Evolutionary conservation across 805 yeast species (phyloP).

Genomic region (Priceomyces carsonii): DNA sequence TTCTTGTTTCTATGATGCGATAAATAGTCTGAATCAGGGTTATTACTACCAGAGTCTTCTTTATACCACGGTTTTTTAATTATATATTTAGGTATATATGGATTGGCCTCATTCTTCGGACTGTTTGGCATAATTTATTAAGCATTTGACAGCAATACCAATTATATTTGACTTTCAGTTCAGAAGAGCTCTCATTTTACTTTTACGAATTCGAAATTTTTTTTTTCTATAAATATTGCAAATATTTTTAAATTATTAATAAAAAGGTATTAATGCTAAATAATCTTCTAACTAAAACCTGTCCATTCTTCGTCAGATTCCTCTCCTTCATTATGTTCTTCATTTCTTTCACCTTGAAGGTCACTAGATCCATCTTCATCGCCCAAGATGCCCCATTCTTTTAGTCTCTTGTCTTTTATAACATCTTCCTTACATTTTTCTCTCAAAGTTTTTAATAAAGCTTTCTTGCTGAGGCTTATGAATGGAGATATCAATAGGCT

Average conservation of each 20-base stretch:
- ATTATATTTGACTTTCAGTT: too few relatives aligned
- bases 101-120: conserved; percentile 17
- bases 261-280: conserved; percentile 6
- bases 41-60: conserved; percentile 34
- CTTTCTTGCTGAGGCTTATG: conserved; percentile 46
- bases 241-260: not conserved
- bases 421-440: conserved; percentile 66
- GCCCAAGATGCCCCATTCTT: conserved; percentile 59
- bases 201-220: too few relatives aligned
- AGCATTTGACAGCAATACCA: too few relatives aligned
- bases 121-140: conserved; percentile 14
- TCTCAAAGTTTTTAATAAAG: conserved; percentile 62
- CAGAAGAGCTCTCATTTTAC: too few relatives aligned
- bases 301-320: conserved; percentile 33
- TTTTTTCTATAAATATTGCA: not conserved
- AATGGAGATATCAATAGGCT: conserved; percentile 61
- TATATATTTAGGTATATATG: conserved; percentile 42
- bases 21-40: conserved; percentile 42
- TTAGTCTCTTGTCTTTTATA: conserved; percentile 60
- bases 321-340: conserved; percentile 15
- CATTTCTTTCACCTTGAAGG: conserved; percentile 16
- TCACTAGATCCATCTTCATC: conserved; percentile 21
- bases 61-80: conserved; percentile 42
- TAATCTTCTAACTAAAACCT: conserved; percentile 24
- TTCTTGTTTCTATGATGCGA: conserved; percentile 50